These are phyloP conservation scores for Beauveria rudraprayagi DNA, from an alignment of 2,329 filamentous ascomycete species.

Conservation along the genomic window DNA sequence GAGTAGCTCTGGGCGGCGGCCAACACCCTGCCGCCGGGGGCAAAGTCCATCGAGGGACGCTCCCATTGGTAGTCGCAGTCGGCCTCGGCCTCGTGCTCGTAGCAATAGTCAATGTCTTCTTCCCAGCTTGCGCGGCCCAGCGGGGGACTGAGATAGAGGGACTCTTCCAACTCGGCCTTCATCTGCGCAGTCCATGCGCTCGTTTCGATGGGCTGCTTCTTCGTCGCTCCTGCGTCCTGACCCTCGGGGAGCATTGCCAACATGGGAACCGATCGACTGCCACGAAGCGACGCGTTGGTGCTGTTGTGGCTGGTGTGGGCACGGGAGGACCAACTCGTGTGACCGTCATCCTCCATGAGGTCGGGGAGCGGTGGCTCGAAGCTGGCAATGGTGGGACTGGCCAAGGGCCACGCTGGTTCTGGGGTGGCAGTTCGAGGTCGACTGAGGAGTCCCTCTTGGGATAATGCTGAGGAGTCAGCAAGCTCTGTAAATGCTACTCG, in stretches of 20 bases:
- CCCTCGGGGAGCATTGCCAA: constrained; percentile 36
- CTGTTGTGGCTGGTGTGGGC: constrained; percentile 39
- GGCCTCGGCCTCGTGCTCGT: constrained; percentile 60
- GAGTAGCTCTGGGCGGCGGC: not conserved
- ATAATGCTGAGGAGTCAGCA: constrained; percentile 17
- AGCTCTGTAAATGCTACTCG: constrained; percentile 10
- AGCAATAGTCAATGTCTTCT: constrained; percentile 63
- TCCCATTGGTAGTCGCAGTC: constrained; percentile 61
- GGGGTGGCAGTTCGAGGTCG: constrained; percentile 32
- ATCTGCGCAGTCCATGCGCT: not conserved
- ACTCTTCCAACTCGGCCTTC: constrained; percentile 12
- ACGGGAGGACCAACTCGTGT: constrained; percentile 27
- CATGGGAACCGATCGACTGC: constrained; percentile 47
- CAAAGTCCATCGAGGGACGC: constrained; percentile 42
- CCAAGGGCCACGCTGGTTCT: constrained; percentile 35
- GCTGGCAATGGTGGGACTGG: constrained; percentile 17
- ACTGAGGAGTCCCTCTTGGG: constrained; percentile 26
- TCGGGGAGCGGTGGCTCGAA: constrained; percentile 44
- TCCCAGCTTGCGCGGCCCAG: constrained; percentile 51
- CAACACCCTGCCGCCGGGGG: constrained; percentile 14
- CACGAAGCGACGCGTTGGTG: constrained; percentile 43
- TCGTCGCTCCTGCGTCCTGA: constrained; percentile 17
- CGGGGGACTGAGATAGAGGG: constrained; percentile 21
- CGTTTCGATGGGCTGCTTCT: constrained; percentile 10
- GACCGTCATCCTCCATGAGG: constrained; percentile 57